Conservation (phyloP, 2,329 filamentous ascomycete genomes). For the Paraconiothyrium brasiliense region DNA sequence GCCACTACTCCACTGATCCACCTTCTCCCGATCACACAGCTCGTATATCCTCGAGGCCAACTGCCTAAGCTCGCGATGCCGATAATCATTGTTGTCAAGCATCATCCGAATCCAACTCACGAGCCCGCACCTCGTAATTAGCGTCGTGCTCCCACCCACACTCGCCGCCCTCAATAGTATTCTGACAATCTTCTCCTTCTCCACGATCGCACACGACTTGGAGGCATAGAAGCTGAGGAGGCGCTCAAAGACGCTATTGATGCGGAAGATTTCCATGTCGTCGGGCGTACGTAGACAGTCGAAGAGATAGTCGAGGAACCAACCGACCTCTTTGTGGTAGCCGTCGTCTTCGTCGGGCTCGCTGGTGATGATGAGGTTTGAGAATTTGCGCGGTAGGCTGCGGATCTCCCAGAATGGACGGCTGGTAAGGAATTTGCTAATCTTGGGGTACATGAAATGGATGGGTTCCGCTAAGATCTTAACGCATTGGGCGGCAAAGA, state of each 20-base stretch:
- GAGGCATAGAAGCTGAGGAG: conserved; percentile 75
- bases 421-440: conserved; percentile 84
- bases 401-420: conserved; percentile 76
- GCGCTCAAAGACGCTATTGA: conserved; percentile 76
- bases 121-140: conserved; percentile 79
- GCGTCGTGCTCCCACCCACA: conserved; percentile 78
- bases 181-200: conserved; percentile 70
- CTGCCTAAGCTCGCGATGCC: conserved; percentile 62
- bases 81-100: conserved; percentile 56
- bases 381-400: conserved; percentile 66
- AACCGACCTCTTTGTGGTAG: conserved; percentile 73
- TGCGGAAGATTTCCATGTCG: conserved; percentile 70
- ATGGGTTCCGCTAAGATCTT: conserved; percentile 77
- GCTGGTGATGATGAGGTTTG: conserved; percentile 77
- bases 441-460: conserved; percentile 83
- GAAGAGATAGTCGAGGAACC: conserved; percentile 77
- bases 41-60: conserved; percentile 69
- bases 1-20: conserved; percentile 71
- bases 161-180: conserved; percentile 74
- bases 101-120: conserved; percentile 78
- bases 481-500: conserved; percentile 77
- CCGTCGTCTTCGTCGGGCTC: conserved; percentile 78
- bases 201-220: conserved; percentile 67
- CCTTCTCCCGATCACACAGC: conserved; percentile 72
- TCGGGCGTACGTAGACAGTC: conserved; percentile 68